Evolutionary conservation across 371 early-diverging fungal species (phyloP).

Genomic region (Saksenaea oblongispora): DNA sequence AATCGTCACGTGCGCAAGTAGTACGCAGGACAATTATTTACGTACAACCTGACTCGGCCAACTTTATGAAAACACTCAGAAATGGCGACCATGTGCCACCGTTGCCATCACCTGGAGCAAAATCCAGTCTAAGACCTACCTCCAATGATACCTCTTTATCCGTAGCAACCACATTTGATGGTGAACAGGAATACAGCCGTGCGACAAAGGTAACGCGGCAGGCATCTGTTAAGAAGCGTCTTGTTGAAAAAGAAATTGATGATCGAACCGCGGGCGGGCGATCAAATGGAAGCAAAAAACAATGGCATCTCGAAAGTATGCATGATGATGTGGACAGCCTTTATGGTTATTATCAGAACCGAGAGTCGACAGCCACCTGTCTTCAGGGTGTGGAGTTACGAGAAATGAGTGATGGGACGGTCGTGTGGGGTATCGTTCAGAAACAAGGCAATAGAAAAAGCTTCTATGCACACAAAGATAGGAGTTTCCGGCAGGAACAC

Average conservation of each 20-base stretch:
- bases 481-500: not conserved
- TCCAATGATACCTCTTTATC: constrained; percentile 5
- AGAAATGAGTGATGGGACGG: constrained; percentile 52
- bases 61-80: constrained; percentile 25
- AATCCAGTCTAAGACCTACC: constrained; percentile 6
- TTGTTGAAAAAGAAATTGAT: constrained; percentile 9
- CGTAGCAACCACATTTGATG: not conserved
- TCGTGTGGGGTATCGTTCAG: constrained; percentile 46
- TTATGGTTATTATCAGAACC: constrained; percentile 18
- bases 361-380: constrained; percentile 7
- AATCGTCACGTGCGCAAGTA: constrained; percentile 13
- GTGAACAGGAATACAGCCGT: constrained; percentile 6
- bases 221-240: constrained; percentile 14
- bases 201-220: constrained; percentile 18
- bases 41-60: constrained; percentile 31
- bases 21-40: constrained; percentile 33
- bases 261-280: constrained; percentile 3
- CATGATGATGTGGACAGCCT: constrained; percentile 20
- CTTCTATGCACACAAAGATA: constrained; percentile 20
- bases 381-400: constrained; percentile 48
- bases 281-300: not conserved
- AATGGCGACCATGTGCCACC: not conserved
- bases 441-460: constrained; percentile 35
- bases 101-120: constrained; percentile 8
- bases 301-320: constrained; percentile 9